Percentiles rank a stretch among this genome's conserved stretches.
These are phyloP conservation scores for Combretum micranthum DNA, from an alignment of 345 rosid species.

Conservation along the genomic window DNA sequence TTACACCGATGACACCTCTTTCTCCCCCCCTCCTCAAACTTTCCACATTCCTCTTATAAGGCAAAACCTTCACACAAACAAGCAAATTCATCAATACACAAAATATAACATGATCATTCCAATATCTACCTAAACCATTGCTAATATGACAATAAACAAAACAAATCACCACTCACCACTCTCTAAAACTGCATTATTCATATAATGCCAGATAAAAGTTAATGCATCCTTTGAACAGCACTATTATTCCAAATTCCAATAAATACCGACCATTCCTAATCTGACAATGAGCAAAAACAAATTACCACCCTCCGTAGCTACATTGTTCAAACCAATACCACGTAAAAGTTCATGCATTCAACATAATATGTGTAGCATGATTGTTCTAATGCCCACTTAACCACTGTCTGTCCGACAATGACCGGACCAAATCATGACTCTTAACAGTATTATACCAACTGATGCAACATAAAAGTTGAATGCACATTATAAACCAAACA, in stretches of 20 bases:
- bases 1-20: conserved; percentile 89
- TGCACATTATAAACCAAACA: no score
- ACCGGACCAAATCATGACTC: background rate
- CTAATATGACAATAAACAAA: no score
- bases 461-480: no score
- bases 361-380: background rate
- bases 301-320: no score
- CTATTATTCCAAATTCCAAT: no score
- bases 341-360: conserved; percentile 1
- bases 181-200: no score
- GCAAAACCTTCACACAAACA: conserved; percentile 39
- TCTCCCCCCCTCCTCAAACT: conserved; percentile 51
- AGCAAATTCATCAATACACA: background rate
- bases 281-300: no score
- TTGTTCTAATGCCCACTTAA: no score
- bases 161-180: no score
- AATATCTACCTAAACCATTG: conserved; percentile 5
- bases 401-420: background rate
- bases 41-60: conserved; percentile 44
- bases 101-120: background rate
- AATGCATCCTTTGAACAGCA: no score
- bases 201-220: background rate
- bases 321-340: background rate
- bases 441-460: conserved; percentile 38
- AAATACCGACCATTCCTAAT: no score